These are phyloP conservation scores for Cyberlindnera lachancei DNA, from an alignment of 805 yeast genomes.

Conservation along the genomic window DNA sequence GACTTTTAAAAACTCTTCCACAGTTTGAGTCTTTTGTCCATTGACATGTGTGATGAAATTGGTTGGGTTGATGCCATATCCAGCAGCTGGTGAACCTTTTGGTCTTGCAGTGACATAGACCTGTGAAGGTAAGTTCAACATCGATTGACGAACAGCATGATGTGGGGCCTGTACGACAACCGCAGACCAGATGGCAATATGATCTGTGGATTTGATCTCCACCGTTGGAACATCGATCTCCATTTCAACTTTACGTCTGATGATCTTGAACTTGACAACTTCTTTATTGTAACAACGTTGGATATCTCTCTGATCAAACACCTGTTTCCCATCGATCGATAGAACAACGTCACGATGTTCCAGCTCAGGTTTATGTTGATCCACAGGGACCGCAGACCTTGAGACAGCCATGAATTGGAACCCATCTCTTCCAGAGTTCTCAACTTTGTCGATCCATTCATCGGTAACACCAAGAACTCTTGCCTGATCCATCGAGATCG, in stretches of 20 bases:
- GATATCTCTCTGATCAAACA: conserved; percentile 58
- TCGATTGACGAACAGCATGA: conserved; percentile 82
- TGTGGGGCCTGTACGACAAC: conserved; percentile 83
- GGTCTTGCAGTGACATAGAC: conserved; percentile 76
- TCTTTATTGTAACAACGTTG: conserved; percentile 31
- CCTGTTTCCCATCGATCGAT: conserved; percentile 56
- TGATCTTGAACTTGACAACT: conserved; percentile 49
- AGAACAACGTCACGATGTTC: conserved; percentile 71
- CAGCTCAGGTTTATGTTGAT: conserved; percentile 22
- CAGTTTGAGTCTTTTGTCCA: conserved; percentile 61
- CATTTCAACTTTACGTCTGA: conserved; percentile 62
- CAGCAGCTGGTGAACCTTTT: conserved; percentile 81
- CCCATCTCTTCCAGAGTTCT: conserved; percentile 54
- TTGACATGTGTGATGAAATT: conserved; percentile 87
- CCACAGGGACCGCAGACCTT: conserved; percentile 51
- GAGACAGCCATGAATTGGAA: conserved; percentile 67
- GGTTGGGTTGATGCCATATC: conserved; percentile 70
- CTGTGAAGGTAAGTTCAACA: conserved; percentile 67
- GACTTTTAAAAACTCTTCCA: conserved; percentile 58
- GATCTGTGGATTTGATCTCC: conserved; percentile 53
- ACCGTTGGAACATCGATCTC: conserved; percentile 59
- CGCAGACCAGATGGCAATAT: conserved; percentile 77
- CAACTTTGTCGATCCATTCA: conserved; percentile 68
- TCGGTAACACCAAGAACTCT: conserved; percentile 85
- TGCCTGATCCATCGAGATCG: conserved; percentile 64